phyloP scores from a whole-genome alignment of 2,329 filamentous ascomycete genomes.

The Drechslerella stenobrocha region DNA sequence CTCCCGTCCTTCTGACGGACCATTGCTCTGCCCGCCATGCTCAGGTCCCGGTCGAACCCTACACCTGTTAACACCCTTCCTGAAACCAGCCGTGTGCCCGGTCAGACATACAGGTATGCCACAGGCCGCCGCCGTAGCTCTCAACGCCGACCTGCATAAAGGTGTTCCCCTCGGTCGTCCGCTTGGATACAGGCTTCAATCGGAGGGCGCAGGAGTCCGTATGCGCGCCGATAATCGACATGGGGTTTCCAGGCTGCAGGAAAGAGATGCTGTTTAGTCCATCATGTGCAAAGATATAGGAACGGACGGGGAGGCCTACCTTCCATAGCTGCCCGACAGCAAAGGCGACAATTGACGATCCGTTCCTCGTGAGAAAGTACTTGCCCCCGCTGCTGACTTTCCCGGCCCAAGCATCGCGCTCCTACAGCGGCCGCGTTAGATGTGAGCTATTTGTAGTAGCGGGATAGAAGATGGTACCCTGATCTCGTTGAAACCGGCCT shows the following conservation, averaged over 20 bases:
- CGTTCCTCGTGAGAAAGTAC: conserved; percentile 94
- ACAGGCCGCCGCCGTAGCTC: conserved; percentile 93
- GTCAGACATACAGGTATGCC: conserved; percentile 73
- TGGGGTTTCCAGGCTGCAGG: conserved; percentile 52
- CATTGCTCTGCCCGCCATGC: conserved; percentile 84
- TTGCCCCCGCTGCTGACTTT: conserved; percentile 82
- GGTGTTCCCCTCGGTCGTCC: conserved; percentile 69
- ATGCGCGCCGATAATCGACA: conserved; percentile 87
- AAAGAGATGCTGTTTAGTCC: conserved; percentile 52
- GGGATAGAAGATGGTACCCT: conserved; percentile 59
- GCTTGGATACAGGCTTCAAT: conserved; percentile 92
- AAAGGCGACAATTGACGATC: conserved; percentile 88
- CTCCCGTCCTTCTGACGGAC: conserved; percentile 72
- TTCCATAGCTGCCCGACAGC: conserved; percentile 88
- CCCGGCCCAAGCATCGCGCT: conserved; percentile 84
- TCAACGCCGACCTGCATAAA: conserved; percentile 95
- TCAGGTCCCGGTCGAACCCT: conserved; percentile 92
- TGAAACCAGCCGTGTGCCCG: neutral
- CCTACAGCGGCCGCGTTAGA: conserved; percentile 58
- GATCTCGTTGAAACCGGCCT: conserved; percentile 84
- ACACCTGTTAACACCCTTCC: neutral
- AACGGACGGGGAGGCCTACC: conserved; percentile 53
- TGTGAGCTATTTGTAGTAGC: conserved; percentile 6
- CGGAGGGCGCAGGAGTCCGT: conserved; percentile 92
- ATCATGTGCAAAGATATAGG: conserved; percentile 9